These are phyloP conservation scores for Kockiozyma suomiensis DNA, from an alignment of 805 yeast genomes.

Conservation along the genomic window DNA sequence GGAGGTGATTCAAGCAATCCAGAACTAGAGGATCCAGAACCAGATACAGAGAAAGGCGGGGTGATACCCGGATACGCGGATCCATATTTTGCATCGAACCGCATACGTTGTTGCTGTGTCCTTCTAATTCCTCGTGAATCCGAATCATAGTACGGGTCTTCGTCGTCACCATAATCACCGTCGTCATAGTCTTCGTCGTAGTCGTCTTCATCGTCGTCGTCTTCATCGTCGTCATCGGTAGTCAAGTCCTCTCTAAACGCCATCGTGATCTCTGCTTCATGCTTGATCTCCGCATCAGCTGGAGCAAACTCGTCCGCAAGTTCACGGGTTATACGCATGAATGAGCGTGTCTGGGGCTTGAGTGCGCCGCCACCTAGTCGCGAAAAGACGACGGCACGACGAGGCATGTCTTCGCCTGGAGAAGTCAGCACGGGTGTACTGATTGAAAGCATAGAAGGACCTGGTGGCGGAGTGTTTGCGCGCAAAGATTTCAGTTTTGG, in stretches of 20 bases:
- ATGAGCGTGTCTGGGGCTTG: conserved; percentile 30
- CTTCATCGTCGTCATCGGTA: conserved; percentile 27
- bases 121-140: background rate
- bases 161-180: conserved; percentile 14
- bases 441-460: background rate
- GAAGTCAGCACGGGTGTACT: background rate
- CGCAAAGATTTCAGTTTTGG: background rate
- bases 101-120: background rate
- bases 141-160: conserved; percentile 3
- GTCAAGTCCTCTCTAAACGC: conserved; percentile 26
- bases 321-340: conserved; percentile 34
- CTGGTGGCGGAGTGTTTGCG: conserved; percentile 2
- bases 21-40: background rate
- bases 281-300: conserved; percentile 34
- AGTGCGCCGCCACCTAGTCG: conserved; percentile 29
- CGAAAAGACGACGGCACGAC: conserved; percentile 28
- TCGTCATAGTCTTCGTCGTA: conserved; percentile 8
- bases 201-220: conserved; percentile 18
- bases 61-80: conserved; percentile 7
- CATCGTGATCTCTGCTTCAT: conserved; percentile 35
- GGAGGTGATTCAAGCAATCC: conserved; percentile 12
- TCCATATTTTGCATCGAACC: conserved; percentile 13
- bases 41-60: background rate
- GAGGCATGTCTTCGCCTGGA: conserved; percentile 25
- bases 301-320: conserved; percentile 34